Base-by-base conservation (phyloP, 345 rosid genomes). In the Leavenworthia alabamica region DNA sequence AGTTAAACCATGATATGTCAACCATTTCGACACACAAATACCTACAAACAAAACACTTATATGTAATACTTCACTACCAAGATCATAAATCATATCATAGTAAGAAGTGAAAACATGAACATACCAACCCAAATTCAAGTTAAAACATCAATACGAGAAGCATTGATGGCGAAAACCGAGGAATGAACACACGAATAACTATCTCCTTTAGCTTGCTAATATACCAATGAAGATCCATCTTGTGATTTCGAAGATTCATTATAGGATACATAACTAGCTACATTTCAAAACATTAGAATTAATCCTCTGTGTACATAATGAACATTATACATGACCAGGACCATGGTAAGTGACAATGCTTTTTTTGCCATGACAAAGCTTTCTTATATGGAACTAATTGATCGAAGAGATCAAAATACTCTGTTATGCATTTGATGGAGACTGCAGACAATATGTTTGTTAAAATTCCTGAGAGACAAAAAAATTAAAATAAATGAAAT, bases 191-290 rank as follows among this genome's bases (percentile, higher is more conserved):
- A 66, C 92, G 88, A 66, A 88, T 80, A 27, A 79, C 75, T 17
- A 88, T 81, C 71, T 91, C 96, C 80, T 88, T 92, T 16, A 88
- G 91, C 48, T 78, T 79, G 79, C 96, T 80, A 13, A 90, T 75
- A 79, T 86, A 88, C 94, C 96, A 90, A 78, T 90, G 86, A 62
- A 91, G 90, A 80, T 88, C 96, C 95, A 79, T 84, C 83, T 83
- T 73, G 80, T 86, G 95, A 71, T 86, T 83, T 59, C 96, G 73
- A 19, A 92, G 86, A 81, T 89, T 84, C 56, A 84, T 71, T 53
- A 92, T 79, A 41, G 96, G 96, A 73, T 92, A 86, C 88, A 86
- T 77, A 24, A 86, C 84, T 39, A 91, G 64, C 96, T 91, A 79
- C 77, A 82, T 48, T 47, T 15, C 36, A 61, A 0, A 52, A 20